Base-by-base conservation (phyloP, 805 yeast species). In the Sungouiella blattae region DNA sequence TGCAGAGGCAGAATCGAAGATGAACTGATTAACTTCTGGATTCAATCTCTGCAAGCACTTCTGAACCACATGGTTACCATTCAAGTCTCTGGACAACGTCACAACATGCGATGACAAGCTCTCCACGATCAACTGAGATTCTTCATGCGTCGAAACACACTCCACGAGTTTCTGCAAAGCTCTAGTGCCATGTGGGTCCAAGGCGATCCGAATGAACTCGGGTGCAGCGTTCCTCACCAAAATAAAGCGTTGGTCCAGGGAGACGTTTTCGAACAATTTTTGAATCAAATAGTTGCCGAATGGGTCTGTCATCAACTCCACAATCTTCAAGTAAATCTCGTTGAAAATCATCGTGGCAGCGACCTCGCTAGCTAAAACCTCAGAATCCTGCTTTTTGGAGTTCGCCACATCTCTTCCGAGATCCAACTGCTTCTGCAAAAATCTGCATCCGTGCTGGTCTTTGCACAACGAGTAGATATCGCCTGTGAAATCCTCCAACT, bases 241-340 rank as follows among this genome's bases (percentile, higher is more conserved):
- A 11, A 69, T 60, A 11, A 84, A 67, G 40, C 96, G 70, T 61
- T 91, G 94, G 41, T 73, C 81, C 25, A 71, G 69, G 24, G 73
- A 66, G 17, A 88, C 83, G 45, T 79, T 75, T 55, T 89, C 97
- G 45, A 93, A 70, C 37, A 93, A 63, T 59, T 91, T 93, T 62
- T 93, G 98, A 46, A 94, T 78, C 53, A 93, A 68, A 52, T 93
- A 93, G 58, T 93, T 93, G n/a, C 98, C 98, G 66, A 93, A 93
- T 5, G 98, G 96, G 59, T 89, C 96, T 20, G 76, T 75, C 98
- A 93, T 91, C 44, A 93, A 69, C 57, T 87, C 95, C 35, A 86
- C 82, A 38, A 87, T 81, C 48, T 86, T 82, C 24, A 74, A 65
- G 46, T 78, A 76, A 28, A 87, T 84, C 57, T 93, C 96, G 38